Conservation (phyloP, 305 asterid species). For the Withania somnifera region DNA sequence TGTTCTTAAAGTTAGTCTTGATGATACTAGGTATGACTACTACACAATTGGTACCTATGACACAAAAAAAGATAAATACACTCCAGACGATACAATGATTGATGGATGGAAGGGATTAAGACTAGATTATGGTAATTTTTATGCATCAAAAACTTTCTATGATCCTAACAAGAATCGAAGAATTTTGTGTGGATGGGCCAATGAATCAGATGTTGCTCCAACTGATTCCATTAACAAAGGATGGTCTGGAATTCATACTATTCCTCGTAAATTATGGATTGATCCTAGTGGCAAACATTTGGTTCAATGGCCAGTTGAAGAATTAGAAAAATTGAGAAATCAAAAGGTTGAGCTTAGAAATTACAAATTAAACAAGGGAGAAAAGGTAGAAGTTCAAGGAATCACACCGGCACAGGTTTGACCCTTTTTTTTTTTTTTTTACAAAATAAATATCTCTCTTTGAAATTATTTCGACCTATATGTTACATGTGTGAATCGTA, state of each 20-base stretch:
- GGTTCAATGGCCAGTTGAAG: constrained; percentile 31
- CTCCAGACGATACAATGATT: constrained; percentile 6
- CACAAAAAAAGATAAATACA: neutral
- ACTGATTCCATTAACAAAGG: neutral
- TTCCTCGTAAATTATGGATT: constrained; percentile 28
- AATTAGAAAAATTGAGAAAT: constrained; percentile 20
- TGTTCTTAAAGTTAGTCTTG: constrained; percentile 18
- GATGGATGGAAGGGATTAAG: constrained; percentile 14
- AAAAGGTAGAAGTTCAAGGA: constrained; percentile 17
- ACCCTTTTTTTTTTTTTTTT: neutral
- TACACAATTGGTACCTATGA: constrained; percentile 13
- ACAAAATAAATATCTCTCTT: neutral
- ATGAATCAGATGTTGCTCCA: neutral
- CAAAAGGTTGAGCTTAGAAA: constrained; percentile 9
- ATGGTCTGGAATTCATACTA: constrained; percentile 16
- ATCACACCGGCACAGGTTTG: constrained; percentile 32
- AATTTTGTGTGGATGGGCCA: constrained; percentile 14
- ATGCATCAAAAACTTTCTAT: constrained; percentile 14
- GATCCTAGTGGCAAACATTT: constrained; percentile 27
- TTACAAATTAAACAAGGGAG: constrained; percentile 13
- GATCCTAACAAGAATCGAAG: constrained; percentile 6
- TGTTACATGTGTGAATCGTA: constrained; percentile 19
- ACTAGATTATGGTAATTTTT: constrained; percentile 8
- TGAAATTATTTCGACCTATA: neutral
- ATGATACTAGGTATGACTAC: constrained; percentile 11